A percentile compares a stretch with the other conserved stretches of the same genome.
phyloP scores from a whole-genome alignment of 192 early-diverging fungal species.

The Pilaira anomala region DNA sequence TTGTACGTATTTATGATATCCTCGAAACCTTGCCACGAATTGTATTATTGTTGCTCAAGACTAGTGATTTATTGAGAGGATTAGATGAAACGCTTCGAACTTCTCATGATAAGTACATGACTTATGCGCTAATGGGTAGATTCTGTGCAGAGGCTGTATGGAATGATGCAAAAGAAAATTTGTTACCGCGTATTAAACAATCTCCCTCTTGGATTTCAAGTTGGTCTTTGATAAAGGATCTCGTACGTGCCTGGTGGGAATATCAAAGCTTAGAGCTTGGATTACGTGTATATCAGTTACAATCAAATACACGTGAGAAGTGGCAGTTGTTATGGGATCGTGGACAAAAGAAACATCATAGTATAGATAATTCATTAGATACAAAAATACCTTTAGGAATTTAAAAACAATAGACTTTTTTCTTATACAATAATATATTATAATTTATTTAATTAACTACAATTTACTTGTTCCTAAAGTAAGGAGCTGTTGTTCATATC shows the following conservation, averaged over 20 bases:
- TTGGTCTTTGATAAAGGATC: constrained; percentile 12
- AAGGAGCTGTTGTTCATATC: constrained; percentile 4
- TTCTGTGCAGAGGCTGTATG: constrained; percentile 36
- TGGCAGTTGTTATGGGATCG: not conserved
- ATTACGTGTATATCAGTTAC: constrained; percentile 9
- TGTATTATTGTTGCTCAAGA: constrained; percentile 86
- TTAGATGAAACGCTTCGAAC: constrained; percentile 53
- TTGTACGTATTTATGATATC: constrained; percentile 74
- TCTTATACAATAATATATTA: too few relatives aligned
- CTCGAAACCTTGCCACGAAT: constrained; percentile 81
- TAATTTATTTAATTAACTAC: too few relatives aligned
- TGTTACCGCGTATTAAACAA: constrained; percentile 5
- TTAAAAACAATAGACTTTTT: too few relatives aligned
- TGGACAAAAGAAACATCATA: too few relatives aligned
- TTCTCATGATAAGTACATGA: constrained; percentile 18
- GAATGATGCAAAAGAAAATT: constrained; percentile 22
- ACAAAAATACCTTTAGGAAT: too few relatives aligned
- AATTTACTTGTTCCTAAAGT: too few relatives aligned
- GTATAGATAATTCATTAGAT: too few relatives aligned
- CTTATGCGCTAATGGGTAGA: constrained; percentile 36
- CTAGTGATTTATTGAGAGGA: constrained; percentile 83
- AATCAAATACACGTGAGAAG: not conserved
- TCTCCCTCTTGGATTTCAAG: not conserved
- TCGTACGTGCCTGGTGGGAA: constrained; percentile 19
- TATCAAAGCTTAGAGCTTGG: not conserved